Evolutionary conservation across 495 filamentous ascomycete genomes (phyloP), one percentile per base, ranked within the genome.

Genomic region (Penicillium silybi): DNA sequence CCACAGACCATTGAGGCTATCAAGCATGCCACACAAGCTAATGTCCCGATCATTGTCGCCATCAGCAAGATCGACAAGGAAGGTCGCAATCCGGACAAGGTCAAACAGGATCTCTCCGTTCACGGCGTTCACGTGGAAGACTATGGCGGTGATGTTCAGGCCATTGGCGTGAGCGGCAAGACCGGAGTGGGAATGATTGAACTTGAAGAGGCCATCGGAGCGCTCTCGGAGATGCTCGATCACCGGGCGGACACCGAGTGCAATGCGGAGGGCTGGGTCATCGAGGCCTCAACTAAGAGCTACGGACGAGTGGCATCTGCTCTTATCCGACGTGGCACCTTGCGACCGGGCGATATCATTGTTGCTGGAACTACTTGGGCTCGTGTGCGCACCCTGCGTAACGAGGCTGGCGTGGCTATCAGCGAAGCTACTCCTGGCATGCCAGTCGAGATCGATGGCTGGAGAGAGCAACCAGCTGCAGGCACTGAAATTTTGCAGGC

Each of bases 1-100:
- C 95, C 95, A 1, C 95, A 99, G 63, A 99, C 95, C 1, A 77
- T 97, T 9, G 95, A 99, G 68, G 92, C 93, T 11, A 87, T 99
- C 65, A 96, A 93, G 62, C 93, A 97, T 59, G 93, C 95, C 4
- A 87, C 86, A 42, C 76, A 79, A n/a, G 90, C 95, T 26, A 86
- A 87, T 49, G 95, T 97, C 1, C 92, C 93, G 11, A 92, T 99
- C 44, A 95, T 97, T 48, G 95, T 97, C 16, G 95, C 95, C n/a
- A 89, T 96, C 69, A 99, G 90, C 74, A 99, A 99, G 67, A 81
- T 95, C 41, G 95, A 99, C 68, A 96, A 92, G 68, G 83, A 86
- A 53, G 84, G 85, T 34, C 81, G 87, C 17, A 82, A 90, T 54
- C 66, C 86, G 13, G 86, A 97, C 37, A 79, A 79, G 19, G 92